These are phyloP conservation scores for Neofusicoccum umdonicola DNA, from an alignment of 2,329 filamentous ascomycete genomes.

Conservation along the genomic window DNA sequence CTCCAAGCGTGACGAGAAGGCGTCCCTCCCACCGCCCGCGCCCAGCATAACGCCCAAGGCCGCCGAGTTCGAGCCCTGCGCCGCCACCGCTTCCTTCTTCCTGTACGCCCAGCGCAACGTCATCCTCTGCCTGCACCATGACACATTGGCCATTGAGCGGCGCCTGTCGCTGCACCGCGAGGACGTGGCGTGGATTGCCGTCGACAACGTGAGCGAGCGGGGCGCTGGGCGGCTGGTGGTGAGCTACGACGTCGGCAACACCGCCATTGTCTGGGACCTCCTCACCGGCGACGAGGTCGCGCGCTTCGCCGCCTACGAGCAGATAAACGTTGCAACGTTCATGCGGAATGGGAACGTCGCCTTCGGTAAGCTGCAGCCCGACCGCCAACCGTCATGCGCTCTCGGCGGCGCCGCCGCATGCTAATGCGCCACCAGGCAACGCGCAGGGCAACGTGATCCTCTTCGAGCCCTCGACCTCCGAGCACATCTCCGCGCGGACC, in stretches of 20 bases:
- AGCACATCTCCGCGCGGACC: conserved; percentile 86
- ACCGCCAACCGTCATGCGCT: neutral
- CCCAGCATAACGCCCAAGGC: conserved; percentile 46
- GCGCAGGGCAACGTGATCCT: conserved; percentile 88
- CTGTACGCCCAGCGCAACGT: conserved; percentile 80
- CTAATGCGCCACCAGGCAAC: conserved; percentile 62
- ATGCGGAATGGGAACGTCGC: conserved; percentile 97
- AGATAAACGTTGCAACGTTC: conserved; percentile 82
- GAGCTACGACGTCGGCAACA: conserved; percentile 88
- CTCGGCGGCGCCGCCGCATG: neutral
- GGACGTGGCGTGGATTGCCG: conserved; percentile 77
- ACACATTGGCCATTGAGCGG: conserved; percentile 84
- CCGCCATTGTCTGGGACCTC: conserved; percentile 94
- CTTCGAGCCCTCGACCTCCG: conserved; percentile 89
- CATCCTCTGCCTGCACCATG: conserved; percentile 86
- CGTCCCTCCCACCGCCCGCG: conserved; percentile 35
- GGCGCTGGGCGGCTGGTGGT: conserved; percentile 83
- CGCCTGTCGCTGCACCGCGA: conserved; percentile 81
- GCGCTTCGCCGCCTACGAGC: conserved; percentile 88
- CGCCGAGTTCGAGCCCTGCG: conserved; percentile 74
- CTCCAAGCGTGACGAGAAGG: conserved; percentile 31
- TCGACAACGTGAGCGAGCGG: conserved; percentile 86
- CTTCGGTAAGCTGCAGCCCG: conserved; percentile 67
- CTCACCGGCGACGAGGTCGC: conserved; percentile 87
- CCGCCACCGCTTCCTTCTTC: conserved; percentile 86